These are phyloP conservation scores for Ammopiptanthus mongolicus DNA, from an alignment of 306 rosid genomes.

Conservation along the genomic window DNA sequence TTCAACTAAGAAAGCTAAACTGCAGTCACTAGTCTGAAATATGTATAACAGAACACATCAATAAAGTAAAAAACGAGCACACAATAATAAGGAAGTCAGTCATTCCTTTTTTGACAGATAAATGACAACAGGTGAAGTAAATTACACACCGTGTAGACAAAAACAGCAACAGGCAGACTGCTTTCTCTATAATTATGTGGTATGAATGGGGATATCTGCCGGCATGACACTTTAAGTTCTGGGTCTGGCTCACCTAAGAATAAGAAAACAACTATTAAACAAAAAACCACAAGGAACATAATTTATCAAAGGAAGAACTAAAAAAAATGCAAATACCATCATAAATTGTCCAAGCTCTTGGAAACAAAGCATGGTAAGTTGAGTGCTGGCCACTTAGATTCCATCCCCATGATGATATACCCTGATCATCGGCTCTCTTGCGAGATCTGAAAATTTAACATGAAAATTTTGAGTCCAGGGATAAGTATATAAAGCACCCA, in stretches of 20 bases:
- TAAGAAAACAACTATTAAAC: constrained; percentile 12
- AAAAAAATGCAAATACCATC: constrained; percentile 62
- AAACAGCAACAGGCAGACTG: constrained; percentile 94
- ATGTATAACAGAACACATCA: neutral
- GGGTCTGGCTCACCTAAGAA: constrained; percentile 95
- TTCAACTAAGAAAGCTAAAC: constrained; percentile 4
- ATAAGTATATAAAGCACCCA: constrained; percentile 10
- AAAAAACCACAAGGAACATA: neutral
- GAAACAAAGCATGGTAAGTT: constrained; percentile 97
- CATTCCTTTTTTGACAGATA: neutral
- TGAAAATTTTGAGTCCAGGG: constrained; percentile 2
- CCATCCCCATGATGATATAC: constrained; percentile 99
- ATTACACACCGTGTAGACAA: constrained; percentile 77
- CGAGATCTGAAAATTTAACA: constrained; percentile 22
- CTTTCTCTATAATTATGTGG: constrained; percentile 95
- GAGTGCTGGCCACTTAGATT: constrained; percentile 94
- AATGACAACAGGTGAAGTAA: constrained; percentile 8
- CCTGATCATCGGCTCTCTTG: constrained; percentile 74
- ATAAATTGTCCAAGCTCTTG: constrained; percentile 98
- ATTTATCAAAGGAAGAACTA: constrained; percentile 3
- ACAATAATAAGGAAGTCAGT: neutral
- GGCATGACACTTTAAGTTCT: constrained; percentile 85
- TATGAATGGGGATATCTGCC: constrained; percentile 95
- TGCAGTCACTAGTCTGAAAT: constrained; percentile 2
- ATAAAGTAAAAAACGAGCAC: neutral